Conservation (phyloP, 1,139 yeast species). For the Yamadazyma blattariae region DNA sequence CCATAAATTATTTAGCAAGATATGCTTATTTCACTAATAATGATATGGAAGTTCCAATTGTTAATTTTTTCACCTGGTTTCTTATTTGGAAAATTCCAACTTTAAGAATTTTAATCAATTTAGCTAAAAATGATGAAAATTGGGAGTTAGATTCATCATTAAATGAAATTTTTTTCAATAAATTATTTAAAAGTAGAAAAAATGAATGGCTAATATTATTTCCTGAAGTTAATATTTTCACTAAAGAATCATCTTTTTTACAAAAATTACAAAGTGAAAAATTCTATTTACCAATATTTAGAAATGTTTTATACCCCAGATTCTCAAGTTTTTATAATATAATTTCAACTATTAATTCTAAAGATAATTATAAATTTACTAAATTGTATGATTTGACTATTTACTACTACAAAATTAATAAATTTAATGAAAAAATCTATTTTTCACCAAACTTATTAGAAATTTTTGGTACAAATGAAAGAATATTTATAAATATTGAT, state of each 20-base stretch:
- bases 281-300: conserved; percentile 50
- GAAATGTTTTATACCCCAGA: conserved; percentile 64
- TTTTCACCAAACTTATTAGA: conserved; percentile 55
- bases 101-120: conserved; percentile 34
- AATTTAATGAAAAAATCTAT: conserved; percentile 8
- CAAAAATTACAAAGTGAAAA: conserved; percentile 51
- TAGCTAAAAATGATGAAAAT: conserved; percentile 56
- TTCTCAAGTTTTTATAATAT: conserved; percentile 52
- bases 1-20: conserved; percentile 44
- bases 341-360: conserved; percentile 42
- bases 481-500: conserved; percentile 10
- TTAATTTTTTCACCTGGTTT: conserved; percentile 63
- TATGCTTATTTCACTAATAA: conserved; percentile 14
- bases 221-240: conserved; percentile 73
- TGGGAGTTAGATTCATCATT: conserved; percentile 51
- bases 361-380: conserved; percentile 27
- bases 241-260: conserved; percentile 40
- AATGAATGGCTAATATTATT: conserved; percentile 60
- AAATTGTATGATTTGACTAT: conserved; percentile 55
- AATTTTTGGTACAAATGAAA: conserved; percentile 40
- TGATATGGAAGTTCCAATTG: conserved; percentile 29
- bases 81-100: conserved; percentile 56
- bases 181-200: conserved; percentile 22
- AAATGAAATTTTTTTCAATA: conserved; percentile 21
- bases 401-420: conserved; percentile 30